Base-by-base conservation (phyloP, 1,284 basidiomycete genomes). In the Melampsora abietis-canadensis region DNA sequence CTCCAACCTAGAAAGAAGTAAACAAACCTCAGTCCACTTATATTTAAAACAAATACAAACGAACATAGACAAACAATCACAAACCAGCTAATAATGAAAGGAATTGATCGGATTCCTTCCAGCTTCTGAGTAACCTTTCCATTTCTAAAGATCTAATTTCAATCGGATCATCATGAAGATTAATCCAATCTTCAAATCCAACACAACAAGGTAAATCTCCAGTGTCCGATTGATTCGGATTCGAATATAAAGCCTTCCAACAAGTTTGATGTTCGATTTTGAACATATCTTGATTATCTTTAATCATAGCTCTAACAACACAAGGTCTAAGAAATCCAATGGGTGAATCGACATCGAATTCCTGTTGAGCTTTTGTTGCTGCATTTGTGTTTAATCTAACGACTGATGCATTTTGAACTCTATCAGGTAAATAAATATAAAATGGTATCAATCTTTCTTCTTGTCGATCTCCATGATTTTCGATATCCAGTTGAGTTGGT, bases 1-100 rank as follows among this genome's bases (percentile, higher is more conserved):
- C 93, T 85, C 93, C 94, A 96, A 75, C 92, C 84, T 65, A 65
- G 10, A 19, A n/a, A 65, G 47, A n/a, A 30, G 7, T 14, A 24
- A 21, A 67, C 15, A 17, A 51, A 67, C 1, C 8, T 10, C 31
- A n/a, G 27, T 27, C 1, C 27, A 27, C 27, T 27, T 37, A 37
- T 5, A 37, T 4, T 37, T 37, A 14, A 44, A 15, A 44, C 14
- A 12, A 12, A 44, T 10, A 12, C 8, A 12, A 12, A 3, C 40
- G 27, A 31, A 66, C 24, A 30, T 12, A 54, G 37, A 4, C 2
- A 67, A 51, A 40, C 19, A 21, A 7, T n/a, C 1, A 54, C 82
- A 72, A 62, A 83, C 83, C 83, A 34, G 79, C 82, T 17, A 84
- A 77, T n/a, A 79, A 79, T 12, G 80, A 80, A 15, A 69, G 61